Base-by-base conservation (phyloP, 345 rosid species). In the Acer campestre region DNA sequence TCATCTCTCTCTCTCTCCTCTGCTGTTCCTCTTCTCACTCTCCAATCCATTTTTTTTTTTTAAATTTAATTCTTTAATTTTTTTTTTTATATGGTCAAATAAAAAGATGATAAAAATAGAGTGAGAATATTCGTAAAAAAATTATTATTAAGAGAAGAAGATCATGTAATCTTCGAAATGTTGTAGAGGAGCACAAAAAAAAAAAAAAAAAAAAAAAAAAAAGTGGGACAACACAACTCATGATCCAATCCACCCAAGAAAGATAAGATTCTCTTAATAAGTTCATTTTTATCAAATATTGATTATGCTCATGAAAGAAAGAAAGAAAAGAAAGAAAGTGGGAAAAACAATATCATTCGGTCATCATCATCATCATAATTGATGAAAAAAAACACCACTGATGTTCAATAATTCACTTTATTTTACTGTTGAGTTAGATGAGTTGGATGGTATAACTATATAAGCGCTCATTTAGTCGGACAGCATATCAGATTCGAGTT, bases 171-270 rank as follows among this genome's bases (percentile, higher is more conserved):
- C 58, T 53, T 53, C 16, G 58, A 53, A 53, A 16, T 22, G 55
- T 68, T 27, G 38, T 13, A 53, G 58, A 13, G 51, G 16, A 29
- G 71, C 35, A 68, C n/a, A 5, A 2, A 49, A 49, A 20, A 22
- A 51, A 44, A n/a, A 3, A 68, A 44, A 4, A 12, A 63, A 25
- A 46, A 22, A n/a, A 3, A 68, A 44, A 4, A 12, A 63, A 25
- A 46, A 22, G 13, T 44, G 27, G 38, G 61, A 49, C 61, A 69
- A 8, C 10, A 59, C 27, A 59, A 20, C 20, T 59, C 63, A 59
- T 59, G 63, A 59, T 59, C 63, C 61, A 69, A 46, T 38, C 70
- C 73, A 69, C 73, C 55, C 61, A 55, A 55, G 59, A 53, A 71
- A 46, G 46, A 71, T 71, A 71, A 71, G 63, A 55, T 71, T 71